Conservation (phyloP, 495 filamentous ascomycete genomes). For the Parmelia sp. region DNA sequence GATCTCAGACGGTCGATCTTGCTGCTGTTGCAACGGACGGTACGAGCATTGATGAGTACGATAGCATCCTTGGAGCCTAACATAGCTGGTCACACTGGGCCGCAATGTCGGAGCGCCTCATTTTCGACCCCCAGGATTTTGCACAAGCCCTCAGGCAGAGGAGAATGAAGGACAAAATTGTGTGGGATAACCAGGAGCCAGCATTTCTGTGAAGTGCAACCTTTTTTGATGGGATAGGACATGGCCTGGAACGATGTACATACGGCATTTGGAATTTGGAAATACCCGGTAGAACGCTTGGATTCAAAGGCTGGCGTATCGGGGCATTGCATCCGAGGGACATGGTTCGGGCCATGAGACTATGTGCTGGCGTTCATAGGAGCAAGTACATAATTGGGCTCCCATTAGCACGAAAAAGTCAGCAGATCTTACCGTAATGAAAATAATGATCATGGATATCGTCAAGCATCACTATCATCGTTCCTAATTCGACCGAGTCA, state of each 20-base stretch:
- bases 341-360: background rate
- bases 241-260: background rate
- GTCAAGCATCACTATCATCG: background rate
- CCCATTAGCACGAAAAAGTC: background rate
- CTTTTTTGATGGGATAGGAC: background rate
- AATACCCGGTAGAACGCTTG: constrained; percentile 1
- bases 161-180: background rate
- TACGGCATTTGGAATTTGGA: background rate
- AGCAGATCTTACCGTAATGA: background rate
- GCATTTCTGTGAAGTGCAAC: background rate
- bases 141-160: background rate
- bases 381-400: background rate
- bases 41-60: constrained; percentile 1
- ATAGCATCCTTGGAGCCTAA: background rate
- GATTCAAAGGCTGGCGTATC: background rate
- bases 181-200: background rate
- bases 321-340: background rate
- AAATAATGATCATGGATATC: background rate
- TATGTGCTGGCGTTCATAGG: background rate
- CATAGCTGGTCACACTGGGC: background rate
- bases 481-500: background rate
- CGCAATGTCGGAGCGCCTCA: too few relatives aligned
- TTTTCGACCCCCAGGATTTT: background rate
- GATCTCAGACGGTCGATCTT: background rate
- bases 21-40: background rate